Evolutionary conservation across 805 yeast genomes (phyloP).

Genomic region (Yarrowia phangngaensis): DNA sequence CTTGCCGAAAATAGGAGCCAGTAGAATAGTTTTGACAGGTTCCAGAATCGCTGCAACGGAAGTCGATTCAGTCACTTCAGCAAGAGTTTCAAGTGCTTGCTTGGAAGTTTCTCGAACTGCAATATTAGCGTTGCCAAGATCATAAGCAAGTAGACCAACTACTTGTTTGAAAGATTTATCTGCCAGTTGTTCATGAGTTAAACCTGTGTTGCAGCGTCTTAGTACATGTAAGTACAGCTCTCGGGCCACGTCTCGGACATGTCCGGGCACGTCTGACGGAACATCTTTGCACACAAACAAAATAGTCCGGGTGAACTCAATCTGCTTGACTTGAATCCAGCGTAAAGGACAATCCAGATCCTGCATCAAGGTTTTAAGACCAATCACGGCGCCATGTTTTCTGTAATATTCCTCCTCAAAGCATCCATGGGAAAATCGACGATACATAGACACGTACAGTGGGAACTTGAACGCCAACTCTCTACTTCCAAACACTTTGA

Average conservation of each 20-base stretch:
- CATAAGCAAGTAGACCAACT: slow-evolving; percentile 86
- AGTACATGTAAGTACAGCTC: slow-evolving; percentile 61
- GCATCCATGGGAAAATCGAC: slow-evolving; percentile 84
- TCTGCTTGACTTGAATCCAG: slow-evolving; percentile 74
- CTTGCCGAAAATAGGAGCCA: slow-evolving; percentile 94
- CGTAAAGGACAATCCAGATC: slow-evolving; percentile 63
- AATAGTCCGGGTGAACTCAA: slow-evolving; percentile 80
- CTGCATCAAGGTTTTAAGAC: slow-evolving; percentile 66
- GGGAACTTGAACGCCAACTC: slow-evolving; percentile 70
- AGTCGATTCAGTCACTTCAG: slow-evolving; percentile 59
- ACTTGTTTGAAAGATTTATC: slow-evolving; percentile 74
- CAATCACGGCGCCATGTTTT: slow-evolving; percentile 85
- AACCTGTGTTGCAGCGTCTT: slow-evolving; percentile 58
- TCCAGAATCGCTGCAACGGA: slow-evolving; percentile 71
- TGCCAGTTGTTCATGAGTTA: slow-evolving; percentile 59
- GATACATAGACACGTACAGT: slow-evolving; percentile 67
- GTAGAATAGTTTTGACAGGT: slow-evolving; percentile 74
- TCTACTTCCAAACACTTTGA: slow-evolving; percentile 60
- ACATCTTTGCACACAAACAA: slow-evolving; percentile 88
- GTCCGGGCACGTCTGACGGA: slow-evolving; percentile 79
- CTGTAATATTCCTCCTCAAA: slow-evolving; percentile 83
- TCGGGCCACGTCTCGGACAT: slow-evolving; percentile 69
- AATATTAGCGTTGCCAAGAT: slow-evolving; percentile 81
- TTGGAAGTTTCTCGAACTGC: slow-evolving; percentile 81
- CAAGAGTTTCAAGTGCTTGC: slow-evolving; percentile 58